Conservation (phyloP, 2,329 filamentous ascomycete genomes). For the Ophiostoma triangulosporum region DNA sequence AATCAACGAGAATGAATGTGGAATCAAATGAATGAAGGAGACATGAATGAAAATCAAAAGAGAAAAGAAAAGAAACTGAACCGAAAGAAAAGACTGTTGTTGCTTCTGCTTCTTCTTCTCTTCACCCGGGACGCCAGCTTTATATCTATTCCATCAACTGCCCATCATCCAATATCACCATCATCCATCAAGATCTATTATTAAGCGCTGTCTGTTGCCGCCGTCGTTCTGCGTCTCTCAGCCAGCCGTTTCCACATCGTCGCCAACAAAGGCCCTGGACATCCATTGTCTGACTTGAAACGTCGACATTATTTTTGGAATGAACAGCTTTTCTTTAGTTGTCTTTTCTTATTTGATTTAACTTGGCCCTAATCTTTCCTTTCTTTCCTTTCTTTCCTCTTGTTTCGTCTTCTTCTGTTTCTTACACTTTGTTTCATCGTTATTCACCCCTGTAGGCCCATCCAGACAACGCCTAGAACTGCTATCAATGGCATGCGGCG, state of each 20-base stretch:
- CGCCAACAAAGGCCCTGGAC: slow-evolving; percentile 2
- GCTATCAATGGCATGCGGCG: too few relatives aligned
- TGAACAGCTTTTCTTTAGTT: background rate
- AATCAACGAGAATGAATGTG: background rate
- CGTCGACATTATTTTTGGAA: background rate
- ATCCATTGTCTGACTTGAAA: background rate
- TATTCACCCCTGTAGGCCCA: background rate
- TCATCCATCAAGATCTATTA: background rate
- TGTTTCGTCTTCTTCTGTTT: background rate
- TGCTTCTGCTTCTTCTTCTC: too few relatives aligned
- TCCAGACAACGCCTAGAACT: too few relatives aligned
- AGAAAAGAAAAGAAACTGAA: background rate
- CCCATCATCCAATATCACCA: background rate
- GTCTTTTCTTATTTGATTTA: background rate
- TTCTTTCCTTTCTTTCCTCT: background rate
- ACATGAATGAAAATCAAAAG: background rate
- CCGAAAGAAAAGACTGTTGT: background rate
- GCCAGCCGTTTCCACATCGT: slow-evolving; percentile 1
- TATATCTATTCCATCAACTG: background rate
- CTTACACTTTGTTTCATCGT: background rate
- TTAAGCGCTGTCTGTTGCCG: background rate
- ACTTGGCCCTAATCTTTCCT: too few relatives aligned
- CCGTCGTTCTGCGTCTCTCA: background rate
- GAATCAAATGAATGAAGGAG: background rate
- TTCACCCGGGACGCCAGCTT: background rate